Conservation (phyloP, 768 basidiomycete species). For the Hygrocybe punicea region DNA sequence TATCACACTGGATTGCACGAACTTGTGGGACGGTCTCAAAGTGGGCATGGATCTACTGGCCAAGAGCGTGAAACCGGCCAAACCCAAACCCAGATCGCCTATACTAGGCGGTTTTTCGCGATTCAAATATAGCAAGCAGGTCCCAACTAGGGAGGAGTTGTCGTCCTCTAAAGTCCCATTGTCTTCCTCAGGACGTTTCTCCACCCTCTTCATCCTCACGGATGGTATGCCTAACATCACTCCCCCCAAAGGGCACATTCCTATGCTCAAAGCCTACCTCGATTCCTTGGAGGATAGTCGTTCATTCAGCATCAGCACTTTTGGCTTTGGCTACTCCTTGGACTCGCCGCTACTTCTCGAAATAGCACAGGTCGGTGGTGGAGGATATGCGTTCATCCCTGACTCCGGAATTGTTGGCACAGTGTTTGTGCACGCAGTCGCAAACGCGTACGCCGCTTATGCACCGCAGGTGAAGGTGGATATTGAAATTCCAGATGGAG, state of each 20-base stretch:
- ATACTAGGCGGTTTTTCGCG: neutral
- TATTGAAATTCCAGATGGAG: conserved; percentile 3
- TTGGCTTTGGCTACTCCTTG: conserved; percentile 9
- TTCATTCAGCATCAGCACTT: conserved; percentile 6
- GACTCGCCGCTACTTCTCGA: conserved; percentile 6
- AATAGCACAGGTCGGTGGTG: conserved; percentile 7
- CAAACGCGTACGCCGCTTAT: conserved; percentile 8
- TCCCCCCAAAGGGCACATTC: conserved; percentile 6
- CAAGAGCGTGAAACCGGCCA: neutral
- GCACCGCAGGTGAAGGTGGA: conserved; percentile 2
- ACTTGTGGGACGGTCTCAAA: conserved; percentile 11
- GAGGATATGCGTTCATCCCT: conserved; percentile 9
- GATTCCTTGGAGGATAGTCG: neutral
- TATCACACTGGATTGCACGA: neutral
- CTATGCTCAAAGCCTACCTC: neutral
- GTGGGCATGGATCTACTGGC: conserved; percentile 4
- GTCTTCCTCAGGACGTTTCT: conserved; percentile 2
- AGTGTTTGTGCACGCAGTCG: conserved; percentile 7
- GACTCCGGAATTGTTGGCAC: conserved; percentile 9
- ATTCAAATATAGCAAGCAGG: neutral
- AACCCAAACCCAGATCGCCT: neutral
- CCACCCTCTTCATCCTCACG: conserved; percentile 7
- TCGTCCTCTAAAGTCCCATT: neutral
- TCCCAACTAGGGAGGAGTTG: neutral
- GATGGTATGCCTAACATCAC: conserved; percentile 9